Conservation (phyloP, 2,329 filamentous ascomycete genomes). For the Fusarium pseudoanthophilum region DNA sequence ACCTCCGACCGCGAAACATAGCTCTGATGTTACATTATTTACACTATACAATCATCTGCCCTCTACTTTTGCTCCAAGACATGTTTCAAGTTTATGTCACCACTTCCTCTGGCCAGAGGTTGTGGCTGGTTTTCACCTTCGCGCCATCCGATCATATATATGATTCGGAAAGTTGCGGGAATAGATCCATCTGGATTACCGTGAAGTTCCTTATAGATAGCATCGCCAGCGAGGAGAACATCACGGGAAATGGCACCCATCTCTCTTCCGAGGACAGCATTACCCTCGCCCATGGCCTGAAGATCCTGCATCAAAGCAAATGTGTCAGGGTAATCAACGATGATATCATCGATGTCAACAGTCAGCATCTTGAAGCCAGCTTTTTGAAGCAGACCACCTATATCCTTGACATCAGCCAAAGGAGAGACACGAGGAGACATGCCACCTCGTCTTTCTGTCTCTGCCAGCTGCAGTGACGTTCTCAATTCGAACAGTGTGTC, state of each 20-base stretch:
- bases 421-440: conserved; percentile 92
- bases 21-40: conserved; percentile 26
- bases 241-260: conserved; percentile 81
- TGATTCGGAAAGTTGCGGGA: conserved; percentile 92
- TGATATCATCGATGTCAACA: conserved; percentile 95
- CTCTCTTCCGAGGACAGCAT: conserved; percentile 87
- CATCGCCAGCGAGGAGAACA: conserved; percentile 86
- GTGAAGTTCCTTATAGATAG: conserved; percentile 88
- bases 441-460: conserved; percentile 89
- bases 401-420: conserved; percentile 88
- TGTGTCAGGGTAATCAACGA: conserved; percentile 90
- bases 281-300: conserved; percentile 95
- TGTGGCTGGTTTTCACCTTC: conserved; percentile 81
- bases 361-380: conserved; percentile 96
- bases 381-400: conserved; percentile 85
- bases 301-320: conserved; percentile 94
- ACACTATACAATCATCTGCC: conserved; percentile 8
- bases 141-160: conserved; percentile 99
- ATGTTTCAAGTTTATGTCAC: conserved; percentile 89
- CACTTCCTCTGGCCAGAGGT: conserved; percentile 85
- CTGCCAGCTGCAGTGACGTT: conserved; percentile 91
- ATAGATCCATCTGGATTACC: conserved; percentile 80
- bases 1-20: background rate
- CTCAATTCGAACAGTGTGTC: conserved; percentile 94
- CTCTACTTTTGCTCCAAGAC: conserved; percentile 64